Evolutionary conservation across 768 basidiomycete genomes (phyloP).

Genomic region (Leucocoprinus birnbaumii): DNA sequence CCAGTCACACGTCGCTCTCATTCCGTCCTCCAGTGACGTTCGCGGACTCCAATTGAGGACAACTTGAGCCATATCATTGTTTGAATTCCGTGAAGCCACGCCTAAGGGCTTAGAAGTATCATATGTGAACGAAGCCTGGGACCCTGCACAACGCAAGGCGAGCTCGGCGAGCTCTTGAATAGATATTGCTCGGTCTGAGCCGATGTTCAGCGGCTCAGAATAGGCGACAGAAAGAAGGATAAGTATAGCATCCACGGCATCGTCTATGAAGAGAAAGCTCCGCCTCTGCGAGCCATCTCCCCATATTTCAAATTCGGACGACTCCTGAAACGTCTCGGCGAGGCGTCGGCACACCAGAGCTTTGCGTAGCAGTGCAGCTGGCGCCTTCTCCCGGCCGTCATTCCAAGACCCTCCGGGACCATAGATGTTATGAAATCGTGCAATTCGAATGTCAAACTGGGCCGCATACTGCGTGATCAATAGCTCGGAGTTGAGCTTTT

Average conservation of each 20-base stretch:
- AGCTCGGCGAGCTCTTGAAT: slow-evolving; percentile 40
- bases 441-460: slow-evolving; percentile 39
- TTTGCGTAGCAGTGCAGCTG: slow-evolving; percentile 55
- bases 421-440: slow-evolving; percentile 58
- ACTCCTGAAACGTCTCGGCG: not conserved
- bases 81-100: slow-evolving; percentile 48
- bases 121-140: slow-evolving; percentile 29
- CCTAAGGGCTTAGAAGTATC: slow-evolving; percentile 35
- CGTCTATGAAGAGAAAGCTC: slow-evolving; percentile 54
- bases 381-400: slow-evolving; percentile 55
- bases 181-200: slow-evolving; percentile 41
- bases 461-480: slow-evolving; percentile 31
- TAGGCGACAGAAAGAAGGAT: slow-evolving; percentile 37
- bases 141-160: slow-evolving; percentile 29
- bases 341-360: slow-evolving; percentile 33
- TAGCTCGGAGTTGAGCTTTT: slow-evolving; percentile 51
- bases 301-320: slow-evolving; percentile 49
- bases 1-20: slow-evolving; percentile 46
- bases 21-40: slow-evolving; percentile 40
- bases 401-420: slow-evolving; percentile 53
- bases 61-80: slow-evolving; percentile 35
- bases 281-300: slow-evolving; percentile 51
- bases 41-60: slow-evolving; percentile 41
- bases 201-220: slow-evolving; percentile 43
- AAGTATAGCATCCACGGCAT: slow-evolving; percentile 50